Base-by-base conservation (phyloP, 2,329 filamentous ascomycete species). In the Xylariales sp. region DNA sequence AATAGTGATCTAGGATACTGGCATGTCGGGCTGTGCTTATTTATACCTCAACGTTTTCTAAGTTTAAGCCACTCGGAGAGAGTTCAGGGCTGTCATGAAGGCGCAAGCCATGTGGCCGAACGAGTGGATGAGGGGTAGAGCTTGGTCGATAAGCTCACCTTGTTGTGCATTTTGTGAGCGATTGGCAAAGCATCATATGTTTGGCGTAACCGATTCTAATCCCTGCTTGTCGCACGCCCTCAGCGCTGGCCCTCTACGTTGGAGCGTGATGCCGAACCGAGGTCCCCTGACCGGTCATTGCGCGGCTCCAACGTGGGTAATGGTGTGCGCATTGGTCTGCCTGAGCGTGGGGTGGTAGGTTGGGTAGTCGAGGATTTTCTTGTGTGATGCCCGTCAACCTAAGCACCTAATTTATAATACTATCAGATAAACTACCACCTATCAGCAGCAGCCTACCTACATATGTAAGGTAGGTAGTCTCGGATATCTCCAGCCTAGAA, bases 101-200 rank as follows among this genome's bases (percentile, higher is more conserved):
- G 18, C 48, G 45, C 6, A 41, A 52, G 45, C 32, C 65, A 68
- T 68, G 65, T 67, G 65, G 56, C 55, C 23, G 45, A 57, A 63
- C 28, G 36, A 68, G 48, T 68, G 57, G 56, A 55, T 61, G 66
- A 69, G 65, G 62, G 66, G 63, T 63, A 69, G 30, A 58, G 39
- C 41, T 45, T 45, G 49, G 52, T 58, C 54, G 64, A 67, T 56
- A 60, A 63, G 55, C 65, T 65, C 62, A 57, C 52, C 50, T 52
- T 39, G 39, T 41, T 59, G 52, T 57, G 23, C n/a, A 50, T 57
- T 49, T 52, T 53, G 48, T 59, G 62, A 70, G 50, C 58, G 12
- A 30, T 61, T 45, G 61, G n/a, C 54, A 65, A 39, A 39, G 60
- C 36, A 68, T 68, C 46, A 57, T 45, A 58, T 48, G 49, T 49